Percentiles rank a stretch among this genome's conserved stretches.
These are phyloP conservation scores for Diversispora epigaea DNA, from an alignment of 192 early-diverging fungal species.

Conservation along the genomic window DNA sequence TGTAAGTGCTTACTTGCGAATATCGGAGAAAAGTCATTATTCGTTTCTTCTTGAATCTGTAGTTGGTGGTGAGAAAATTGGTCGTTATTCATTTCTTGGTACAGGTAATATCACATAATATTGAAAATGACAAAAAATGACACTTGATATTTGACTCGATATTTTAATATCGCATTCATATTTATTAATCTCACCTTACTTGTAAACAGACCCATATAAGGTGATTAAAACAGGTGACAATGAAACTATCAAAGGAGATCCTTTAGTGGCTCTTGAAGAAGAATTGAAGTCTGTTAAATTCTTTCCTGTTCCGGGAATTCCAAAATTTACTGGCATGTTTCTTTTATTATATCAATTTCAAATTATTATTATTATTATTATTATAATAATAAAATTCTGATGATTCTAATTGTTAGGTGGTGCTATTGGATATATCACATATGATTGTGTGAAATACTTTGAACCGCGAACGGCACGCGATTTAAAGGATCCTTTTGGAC, in stretches of 20 bases:
- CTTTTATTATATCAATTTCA: background rate
- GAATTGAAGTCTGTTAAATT: conserved; percentile 76
- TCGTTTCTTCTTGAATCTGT: conserved; percentile 97
- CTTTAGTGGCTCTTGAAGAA: conserved; percentile 80
- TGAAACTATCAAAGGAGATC: conserved; percentile 78
- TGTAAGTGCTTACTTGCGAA: conserved; percentile 91
- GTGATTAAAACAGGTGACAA: conserved; percentile 74
- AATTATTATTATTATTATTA: too few relatives aligned
- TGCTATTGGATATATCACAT: conserved; percentile 95
- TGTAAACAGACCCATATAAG: conserved; percentile 76
- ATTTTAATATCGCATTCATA: conserved; percentile 8
- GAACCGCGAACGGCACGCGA: conserved; percentile 86
- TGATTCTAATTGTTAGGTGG: conserved; percentile 62
- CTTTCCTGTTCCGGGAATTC: conserved; percentile 80
- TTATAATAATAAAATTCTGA: background rate
- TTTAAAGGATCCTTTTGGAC: conserved; percentile 78
- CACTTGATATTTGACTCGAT: background rate
- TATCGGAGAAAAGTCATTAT: conserved; percentile 74
- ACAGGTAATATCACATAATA: conserved; percentile 51
- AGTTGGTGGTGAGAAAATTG: conserved; percentile 90
- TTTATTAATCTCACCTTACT: conserved; percentile 2
- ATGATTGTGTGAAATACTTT: conserved; percentile 98
- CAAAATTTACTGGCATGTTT: conserved; percentile 73
- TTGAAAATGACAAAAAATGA: background rate
- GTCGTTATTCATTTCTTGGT: conserved; percentile 95